phyloP scores from a whole-genome alignment of 1,284 basidiomycete species.

The Ganoderma boninense region DNA sequence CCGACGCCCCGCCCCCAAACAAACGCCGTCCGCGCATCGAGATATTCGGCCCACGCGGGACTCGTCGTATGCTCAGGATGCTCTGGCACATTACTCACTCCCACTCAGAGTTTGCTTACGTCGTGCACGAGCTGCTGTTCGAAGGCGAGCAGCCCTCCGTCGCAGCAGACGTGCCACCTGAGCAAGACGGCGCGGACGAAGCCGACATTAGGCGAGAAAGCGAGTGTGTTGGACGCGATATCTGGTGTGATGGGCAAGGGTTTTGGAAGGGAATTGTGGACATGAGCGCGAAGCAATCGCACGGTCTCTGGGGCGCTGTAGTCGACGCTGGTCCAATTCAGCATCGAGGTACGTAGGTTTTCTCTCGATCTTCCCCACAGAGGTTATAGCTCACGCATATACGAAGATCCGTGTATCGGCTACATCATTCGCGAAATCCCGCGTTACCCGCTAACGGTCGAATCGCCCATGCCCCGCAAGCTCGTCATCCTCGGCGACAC shows the following conservation, averaged over 20 bases:
- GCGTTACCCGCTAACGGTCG: slow-evolving; percentile 44
- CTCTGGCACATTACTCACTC: slow-evolving; percentile 77
- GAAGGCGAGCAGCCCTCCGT: slow-evolving; percentile 62
- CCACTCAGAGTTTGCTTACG: slow-evolving; percentile 71
- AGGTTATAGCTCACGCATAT: background rate
- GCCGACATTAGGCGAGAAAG: slow-evolving; percentile 55
- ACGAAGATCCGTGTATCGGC: slow-evolving; percentile 82
- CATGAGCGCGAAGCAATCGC: slow-evolving; percentile 28
- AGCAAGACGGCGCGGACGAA: slow-evolving; percentile 46
- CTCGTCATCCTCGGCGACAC: slow-evolving; percentile 72
- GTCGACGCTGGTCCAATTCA: slow-evolving; percentile 84
- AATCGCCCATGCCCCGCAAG: slow-evolving; percentile 52
- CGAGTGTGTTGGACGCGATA: slow-evolving; percentile 74
- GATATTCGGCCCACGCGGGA: slow-evolving; percentile 85
- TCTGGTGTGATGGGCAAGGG: slow-evolving; percentile 69
- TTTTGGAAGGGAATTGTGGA: slow-evolving; percentile 69
- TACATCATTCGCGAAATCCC: slow-evolving; percentile 79
- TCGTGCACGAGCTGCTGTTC: slow-evolving; percentile 84
- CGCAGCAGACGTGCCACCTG: slow-evolving; percentile 32
- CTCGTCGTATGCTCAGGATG: slow-evolving; percentile 82
- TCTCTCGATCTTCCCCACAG: background rate
- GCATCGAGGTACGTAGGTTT: slow-evolving; percentile 79
- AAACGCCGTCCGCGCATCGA: slow-evolving; percentile 60
- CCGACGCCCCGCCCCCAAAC: slow-evolving; percentile 22
- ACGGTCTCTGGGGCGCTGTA: slow-evolving; percentile 29